These are phyloP conservation scores for Serendipita sp. DNA, from an alignment of 768 basidiomycete genomes.

Conservation along the genomic window DNA sequence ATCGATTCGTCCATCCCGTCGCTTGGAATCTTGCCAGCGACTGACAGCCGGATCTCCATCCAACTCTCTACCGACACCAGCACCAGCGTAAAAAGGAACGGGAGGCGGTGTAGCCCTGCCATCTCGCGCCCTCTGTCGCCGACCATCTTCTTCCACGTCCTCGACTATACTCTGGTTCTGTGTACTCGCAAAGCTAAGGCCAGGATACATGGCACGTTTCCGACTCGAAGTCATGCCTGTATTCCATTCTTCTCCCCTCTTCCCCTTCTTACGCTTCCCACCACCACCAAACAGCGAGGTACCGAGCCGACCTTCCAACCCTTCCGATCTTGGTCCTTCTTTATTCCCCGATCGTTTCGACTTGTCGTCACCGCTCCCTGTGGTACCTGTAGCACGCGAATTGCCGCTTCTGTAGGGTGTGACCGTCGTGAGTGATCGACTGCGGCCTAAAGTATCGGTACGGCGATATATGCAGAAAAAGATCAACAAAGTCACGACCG, in stretches of 20 bases:
- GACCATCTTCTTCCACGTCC: neutral
- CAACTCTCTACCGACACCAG: too few relatives aligned
- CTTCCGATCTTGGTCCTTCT: neutral
- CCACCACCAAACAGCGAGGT: neutral
- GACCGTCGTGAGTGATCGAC: neutral
- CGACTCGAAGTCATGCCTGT: neutral
- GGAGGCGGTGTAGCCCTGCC: too few relatives aligned
- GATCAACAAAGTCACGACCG: neutral
- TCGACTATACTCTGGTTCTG: neutral
- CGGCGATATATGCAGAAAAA: neutral
- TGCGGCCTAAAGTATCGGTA: neutral
- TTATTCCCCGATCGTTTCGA: neutral
- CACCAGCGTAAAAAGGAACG: too few relatives aligned
- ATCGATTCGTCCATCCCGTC: too few relatives aligned
- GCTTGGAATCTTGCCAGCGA: too few relatives aligned
- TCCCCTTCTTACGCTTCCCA: neutral
- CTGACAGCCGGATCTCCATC: too few relatives aligned
- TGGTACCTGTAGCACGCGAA: neutral
- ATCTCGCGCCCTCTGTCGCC: neutral
- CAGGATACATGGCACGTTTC: neutral
- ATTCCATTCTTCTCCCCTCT: neutral
- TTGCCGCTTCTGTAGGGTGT: neutral
- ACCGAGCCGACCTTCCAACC: neutral
- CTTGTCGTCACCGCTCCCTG: neutral
- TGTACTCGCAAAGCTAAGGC: neutral